A percentile compares a stretch with the other conserved stretches of the same genome.
These are phyloP conservation scores for Cardamine occulta DNA, from an alignment of 345 rosid species.

Conservation along the genomic window DNA sequence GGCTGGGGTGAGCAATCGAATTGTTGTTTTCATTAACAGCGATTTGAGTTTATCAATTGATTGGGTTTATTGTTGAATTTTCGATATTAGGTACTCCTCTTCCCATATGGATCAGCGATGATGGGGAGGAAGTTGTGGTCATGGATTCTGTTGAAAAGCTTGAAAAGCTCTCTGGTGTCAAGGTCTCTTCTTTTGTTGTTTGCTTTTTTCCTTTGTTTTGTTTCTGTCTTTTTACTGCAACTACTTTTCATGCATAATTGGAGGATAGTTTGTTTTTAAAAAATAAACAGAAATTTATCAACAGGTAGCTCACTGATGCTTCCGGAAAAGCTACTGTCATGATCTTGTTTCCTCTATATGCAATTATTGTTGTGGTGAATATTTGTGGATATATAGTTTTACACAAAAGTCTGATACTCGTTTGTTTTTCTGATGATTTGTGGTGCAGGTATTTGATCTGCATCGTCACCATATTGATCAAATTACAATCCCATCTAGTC, in stretches of 20 bases:
- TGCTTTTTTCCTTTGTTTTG: neutral
- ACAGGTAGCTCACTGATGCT: slow-evolving; percentile 12
- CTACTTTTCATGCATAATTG: slow-evolving; percentile 2
- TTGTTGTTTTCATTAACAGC: too few species aligned
- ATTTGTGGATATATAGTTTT: neutral
- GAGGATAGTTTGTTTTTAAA: neutral
- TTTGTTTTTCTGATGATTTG: slow-evolving; percentile 26
- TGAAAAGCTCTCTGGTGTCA: slow-evolving; percentile 86
- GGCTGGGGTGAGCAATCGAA: too few species aligned
- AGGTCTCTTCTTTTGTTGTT: slow-evolving; percentile 52
- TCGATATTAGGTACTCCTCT: too few species aligned
- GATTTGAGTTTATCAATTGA: too few species aligned
- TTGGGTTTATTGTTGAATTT: too few species aligned
- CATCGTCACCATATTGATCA: slow-evolving; percentile 98
- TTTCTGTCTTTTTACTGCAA: slow-evolving; percentile 14
- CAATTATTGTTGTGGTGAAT: slow-evolving; percentile 15
- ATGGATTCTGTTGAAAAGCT: slow-evolving; percentile 86
- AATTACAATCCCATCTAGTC: slow-evolving; percentile 76
- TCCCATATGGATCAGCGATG: slow-evolving; percentile 92
- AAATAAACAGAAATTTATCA: neutral
- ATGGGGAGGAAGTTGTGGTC: slow-evolving; percentile 74
- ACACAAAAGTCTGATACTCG: slow-evolving; percentile 10
- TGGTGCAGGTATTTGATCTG: slow-evolving; percentile 77
- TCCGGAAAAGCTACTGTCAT: slow-evolving; percentile 13
- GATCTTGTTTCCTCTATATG: neutral